Evolutionary conservation across 768 basidiomycete species (phyloP), one percentile per base, ranked within the genome.

Genomic region (Cystofilobasidium macerans): DNA sequence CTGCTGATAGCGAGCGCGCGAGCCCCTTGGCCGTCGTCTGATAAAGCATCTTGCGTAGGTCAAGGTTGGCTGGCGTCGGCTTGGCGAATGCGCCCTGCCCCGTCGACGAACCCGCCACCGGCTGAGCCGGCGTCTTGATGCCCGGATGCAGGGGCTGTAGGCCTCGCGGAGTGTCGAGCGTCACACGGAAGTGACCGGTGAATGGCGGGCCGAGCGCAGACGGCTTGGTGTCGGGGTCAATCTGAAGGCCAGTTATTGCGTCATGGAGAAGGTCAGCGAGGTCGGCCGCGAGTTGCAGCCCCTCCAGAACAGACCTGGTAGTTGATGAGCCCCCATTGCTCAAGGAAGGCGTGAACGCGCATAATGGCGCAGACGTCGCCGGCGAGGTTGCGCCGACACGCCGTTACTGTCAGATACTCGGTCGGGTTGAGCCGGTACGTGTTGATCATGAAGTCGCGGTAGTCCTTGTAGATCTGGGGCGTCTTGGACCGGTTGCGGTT

Each of bases 391-490:
- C 95, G 79, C 73, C 95, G 77, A 75, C 95, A 99, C 1, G 94
- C 94, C 1, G 95, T 99, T 66, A 98, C 89, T 22, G 95, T 99
- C 65, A 99, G 82, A 72, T 99, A 99, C 75, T 99, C 95, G 28
- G 82, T 83, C 1, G 95, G 95, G 59, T 95, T 82, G 43, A 99
- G 81, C 59, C 95, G 82, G 77, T 97, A 98, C 1, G 95, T 92
- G 78, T 99, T 97, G 76, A 99, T 84, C 94, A 99, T 99, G 71
- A 99, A 99, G 80, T 99, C 94, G 68, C 95, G 85, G 73, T 99
- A 99, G 75, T 99, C 94, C 76, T 98, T 98, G 81, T 98, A 99
- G 69, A 97, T 91, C 24, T 88, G 81, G 0, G 95, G 94, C 1
- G 94, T 95, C 78, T 99, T 99, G 69, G 86, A 88, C 64, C 93